Percentiles rank a stretch among this genome's conserved stretches.
These are phyloP conservation scores for Pneumocystis wakefieldiae DNA, from an alignment of 1,139 yeast genomes.

Conservation along the genomic window DNA sequence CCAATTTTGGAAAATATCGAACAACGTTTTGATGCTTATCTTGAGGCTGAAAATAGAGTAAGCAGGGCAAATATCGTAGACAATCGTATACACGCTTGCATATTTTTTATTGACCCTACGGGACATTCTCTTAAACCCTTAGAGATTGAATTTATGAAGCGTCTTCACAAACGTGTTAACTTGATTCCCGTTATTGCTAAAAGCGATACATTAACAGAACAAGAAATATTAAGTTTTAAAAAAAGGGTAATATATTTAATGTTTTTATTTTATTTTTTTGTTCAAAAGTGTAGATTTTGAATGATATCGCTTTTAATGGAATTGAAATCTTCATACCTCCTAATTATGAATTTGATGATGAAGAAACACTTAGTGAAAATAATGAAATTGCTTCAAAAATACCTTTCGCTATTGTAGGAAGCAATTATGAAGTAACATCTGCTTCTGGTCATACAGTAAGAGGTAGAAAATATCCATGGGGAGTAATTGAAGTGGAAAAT, in stretches of 20 bases:
- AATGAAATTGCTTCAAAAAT: constrained; percentile 51
- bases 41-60: constrained; percentile 80
- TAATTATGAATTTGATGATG: constrained; percentile 71
- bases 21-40: constrained; percentile 66
- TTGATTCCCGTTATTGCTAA: constrained; percentile 90
- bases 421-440: constrained; percentile 59
- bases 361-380: constrained; percentile 56
- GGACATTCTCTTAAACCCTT: constrained; percentile 84
- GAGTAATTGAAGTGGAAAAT: constrained; percentile 87
- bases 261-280: not conserved
- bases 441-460: constrained; percentile 68
- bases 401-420: constrained; percentile 93
- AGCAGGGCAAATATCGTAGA: constrained; percentile 60
- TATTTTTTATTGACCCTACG: constrained; percentile 90
- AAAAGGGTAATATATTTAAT: constrained; percentile 20
- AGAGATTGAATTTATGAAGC: constrained; percentile 79
- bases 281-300: constrained; percentile 37
- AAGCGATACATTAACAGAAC: constrained; percentile 83
- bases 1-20: constrained; percentile 88
- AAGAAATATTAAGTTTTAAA: constrained; percentile 66
- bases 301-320: constrained; percentile 60
- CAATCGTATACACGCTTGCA: constrained; percentile 71
- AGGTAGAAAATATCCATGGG: constrained; percentile 97
- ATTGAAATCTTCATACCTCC: constrained; percentile 72
- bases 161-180: constrained; percentile 81